Percentiles rank a stretch among this genome's conserved stretches.
These are phyloP conservation scores for Monosporascus sp. DNA, from an alignment of 2,329 filamentous ascomycete species.

Conservation along the genomic window DNA sequence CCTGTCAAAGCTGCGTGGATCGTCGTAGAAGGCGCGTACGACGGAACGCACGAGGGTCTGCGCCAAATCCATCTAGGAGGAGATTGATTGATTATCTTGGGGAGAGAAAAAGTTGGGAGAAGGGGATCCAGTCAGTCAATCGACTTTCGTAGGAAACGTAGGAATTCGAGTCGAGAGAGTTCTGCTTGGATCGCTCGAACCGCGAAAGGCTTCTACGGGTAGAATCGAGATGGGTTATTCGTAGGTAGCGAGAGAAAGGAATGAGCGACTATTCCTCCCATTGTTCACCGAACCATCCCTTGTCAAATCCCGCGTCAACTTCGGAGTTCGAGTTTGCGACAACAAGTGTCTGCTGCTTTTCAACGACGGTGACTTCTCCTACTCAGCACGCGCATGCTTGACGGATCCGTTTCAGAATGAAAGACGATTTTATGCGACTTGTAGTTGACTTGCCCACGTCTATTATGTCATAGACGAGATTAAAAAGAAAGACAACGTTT, in stretches of 20 bases:
- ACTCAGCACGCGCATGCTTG: not conserved
- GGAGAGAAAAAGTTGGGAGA: not conserved
- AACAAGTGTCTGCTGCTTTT: not conserved
- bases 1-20: slow-evolving; percentile 49
- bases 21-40: slow-evolving; percentile 72
- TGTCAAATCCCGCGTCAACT: not conserved
- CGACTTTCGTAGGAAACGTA: not conserved
- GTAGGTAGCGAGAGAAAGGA: not conserved
- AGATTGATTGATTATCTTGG: not conserved
- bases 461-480: no score
- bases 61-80: slow-evolving; percentile 44
- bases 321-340: not conserved
- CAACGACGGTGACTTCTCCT: not conserved
- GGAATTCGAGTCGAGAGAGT: no score
- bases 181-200: not conserved
- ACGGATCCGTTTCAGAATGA: not conserved
- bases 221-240: not conserved
- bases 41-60: slow-evolving; percentile 80
- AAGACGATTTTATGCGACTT: not conserved
- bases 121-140: not conserved
- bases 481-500: no score
- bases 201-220: not conserved
- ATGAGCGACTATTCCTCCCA: not conserved
- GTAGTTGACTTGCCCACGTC: no score
- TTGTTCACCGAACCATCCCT: not conserved